Base-by-base conservation (phyloP, 2,329 filamentous ascomycete genomes). In the Colletotrichum tamarilloi region DNA sequence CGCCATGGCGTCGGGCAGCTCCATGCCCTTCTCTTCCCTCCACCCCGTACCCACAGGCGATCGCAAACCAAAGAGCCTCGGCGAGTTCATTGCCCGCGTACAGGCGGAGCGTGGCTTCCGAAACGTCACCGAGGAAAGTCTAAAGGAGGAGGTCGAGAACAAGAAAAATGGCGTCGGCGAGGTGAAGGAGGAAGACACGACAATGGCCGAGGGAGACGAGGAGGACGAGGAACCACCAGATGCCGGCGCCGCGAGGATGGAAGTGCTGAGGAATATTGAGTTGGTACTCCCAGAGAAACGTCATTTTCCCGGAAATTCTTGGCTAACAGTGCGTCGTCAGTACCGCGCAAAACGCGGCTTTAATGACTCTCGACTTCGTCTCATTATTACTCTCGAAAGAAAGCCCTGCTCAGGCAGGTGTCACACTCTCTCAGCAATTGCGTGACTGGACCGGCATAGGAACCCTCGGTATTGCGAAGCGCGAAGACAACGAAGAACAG, bases 351-450 rank as follows among this genome's bases (percentile, higher is more conserved):
- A 89, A 92, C 76, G 89, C 90, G 67, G 88, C 92, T 53, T 87
- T 93, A 79, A 87, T 94, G 73, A 91, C 92, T 7, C 90, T 97
- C 77, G 94, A 98, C 81, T 94, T 95, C 77, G 85, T 97, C 68
- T 97, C 95, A 35, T 88, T 97, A 7, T 87, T 97, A 1, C 87
- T 97, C 19, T 94, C 94, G n/a, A 95, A 95, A 80, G 90, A 97
- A 79, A 87, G 87, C n/a, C 93, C 94, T 0, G 90, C 89, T 9
- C 90, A 92, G 75, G 94, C 92, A 5, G 87, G 91, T 76, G 82
- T 86, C 59, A 94, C 94, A 5, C 88, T 98, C 74, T 95, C 93
- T 1, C 88, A 90, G 16, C 87, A 86, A 24, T 85, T 97, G 24
- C 93, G 93, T 78, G 88, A 94, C 11, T 86, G 90, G 74, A 90